Base-by-base conservation (phyloP, 164 flowering plant genomes). In the Dillenia turbinata region DNA sequence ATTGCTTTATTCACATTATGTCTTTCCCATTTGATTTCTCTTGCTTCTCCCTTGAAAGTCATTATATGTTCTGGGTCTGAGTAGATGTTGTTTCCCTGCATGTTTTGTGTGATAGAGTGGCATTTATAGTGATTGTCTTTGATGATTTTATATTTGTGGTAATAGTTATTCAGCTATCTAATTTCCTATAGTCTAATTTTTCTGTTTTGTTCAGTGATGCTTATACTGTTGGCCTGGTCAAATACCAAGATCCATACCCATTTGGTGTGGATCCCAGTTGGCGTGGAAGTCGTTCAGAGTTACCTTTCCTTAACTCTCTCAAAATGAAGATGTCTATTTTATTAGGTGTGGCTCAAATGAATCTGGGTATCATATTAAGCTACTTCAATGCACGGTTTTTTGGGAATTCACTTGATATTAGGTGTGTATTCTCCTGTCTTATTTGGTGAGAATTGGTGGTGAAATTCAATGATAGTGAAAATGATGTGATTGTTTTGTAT, bases 241-340 rank as follows among this genome's bases (percentile, higher is more conserved):
- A 92, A 74, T 85, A 73, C 71, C 79, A 70, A 46, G 92, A 81
- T 59, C 76, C 96, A 63, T 92, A 92, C 64, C 88, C 88, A 55
- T 92, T 92, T 72, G 98, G 98, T 60, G 89, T 92, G 45, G 98
- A 92, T 73, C 98, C 98, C 66, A 86, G 89, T 69, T 92, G 98
- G 98, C 89, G 92, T 70, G 98, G 98, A 67, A 92, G 98, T 75
- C 94, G 98, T 67, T 68, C 96, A 47, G 98, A 92, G 68, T 75
- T 92, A 62, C 98, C 98, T 59, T 92, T 89, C 66, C 65, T 92
- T 69, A 92, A 92, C 67, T 92, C 98, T 45, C 87, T 92, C 54
- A 92, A 92, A 73, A 92, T 92, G 98, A 92, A 92, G 82, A 89
- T 92, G 98, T 92, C 98, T 22, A 89, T 92, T 65, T 73, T 92